phyloP scores from a whole-genome alignment of 2,329 filamentous ascomycete genomes.

The Alternaria arborescens region DNA sequence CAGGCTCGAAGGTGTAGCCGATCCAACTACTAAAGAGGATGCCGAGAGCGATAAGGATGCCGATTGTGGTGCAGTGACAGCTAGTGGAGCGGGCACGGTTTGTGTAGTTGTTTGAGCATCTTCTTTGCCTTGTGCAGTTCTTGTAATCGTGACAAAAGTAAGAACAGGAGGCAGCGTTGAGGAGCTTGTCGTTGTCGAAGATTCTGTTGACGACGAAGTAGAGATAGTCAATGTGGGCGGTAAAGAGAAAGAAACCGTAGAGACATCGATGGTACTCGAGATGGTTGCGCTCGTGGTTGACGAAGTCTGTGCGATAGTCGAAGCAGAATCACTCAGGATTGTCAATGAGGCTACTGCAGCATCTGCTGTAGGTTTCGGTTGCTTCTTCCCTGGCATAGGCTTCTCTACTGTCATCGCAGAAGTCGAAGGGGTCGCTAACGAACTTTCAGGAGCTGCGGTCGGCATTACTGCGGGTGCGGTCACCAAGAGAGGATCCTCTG shows the following conservation, averaged over 20 bases:
- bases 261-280: neutral
- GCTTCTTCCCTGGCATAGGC: constrained; percentile 20
- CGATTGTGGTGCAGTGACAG: constrained; percentile 1
- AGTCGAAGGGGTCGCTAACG: neutral
- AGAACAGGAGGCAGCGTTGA: constrained; percentile 2
- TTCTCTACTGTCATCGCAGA: neutral
- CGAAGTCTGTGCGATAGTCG: neutral
- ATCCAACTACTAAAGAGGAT: neutral
- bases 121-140: constrained; percentile 11
- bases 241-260: neutral
- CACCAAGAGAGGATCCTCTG: neutral
- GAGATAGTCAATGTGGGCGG: neutral
- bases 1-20: constrained; percentile 1
- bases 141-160: constrained; percentile 13
- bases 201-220: neutral
- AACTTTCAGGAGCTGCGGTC: neutral
- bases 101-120: neutral
- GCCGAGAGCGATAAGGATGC: neutral
- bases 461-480: neutral
- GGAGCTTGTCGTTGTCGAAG: neutral
- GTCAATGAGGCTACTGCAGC: constrained; percentile 1
- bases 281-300: neutral
- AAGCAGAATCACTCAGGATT: neutral
- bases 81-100: neutral
- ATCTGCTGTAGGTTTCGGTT: constrained; percentile 12